These are phyloP conservation scores for Xylariaceae sp. DNA, from an alignment of 2,329 filamentous ascomycete species.

Conservation along the genomic window DNA sequence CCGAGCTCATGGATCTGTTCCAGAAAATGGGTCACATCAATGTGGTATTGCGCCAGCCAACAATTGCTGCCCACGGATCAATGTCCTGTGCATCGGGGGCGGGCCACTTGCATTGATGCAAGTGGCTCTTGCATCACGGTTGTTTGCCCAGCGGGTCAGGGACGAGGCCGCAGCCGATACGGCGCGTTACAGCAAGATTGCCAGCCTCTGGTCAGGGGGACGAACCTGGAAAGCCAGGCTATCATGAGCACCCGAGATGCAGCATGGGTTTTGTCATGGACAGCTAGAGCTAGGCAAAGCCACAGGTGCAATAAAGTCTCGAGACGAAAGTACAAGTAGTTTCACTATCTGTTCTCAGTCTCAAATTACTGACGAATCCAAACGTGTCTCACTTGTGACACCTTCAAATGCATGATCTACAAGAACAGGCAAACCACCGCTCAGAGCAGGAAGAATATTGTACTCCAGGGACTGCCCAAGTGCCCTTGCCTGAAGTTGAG, in stretches of 20 bases:
- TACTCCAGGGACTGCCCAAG: neutral
- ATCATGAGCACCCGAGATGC: neutral
- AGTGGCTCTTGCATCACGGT: constrained; percentile 18
- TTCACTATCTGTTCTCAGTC: too few species aligned
- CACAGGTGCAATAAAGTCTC: too few species aligned
- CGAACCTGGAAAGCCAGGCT: constrained; percentile 9
- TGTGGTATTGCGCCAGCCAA: constrained; percentile 20
- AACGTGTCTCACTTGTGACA: neutral
- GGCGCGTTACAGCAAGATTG: constrained; percentile 23
- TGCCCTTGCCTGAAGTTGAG: neutral
- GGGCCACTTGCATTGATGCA: constrained; percentile 26
- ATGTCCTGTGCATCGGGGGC: constrained; percentile 28
- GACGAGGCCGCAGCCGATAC: constrained; percentile 28
- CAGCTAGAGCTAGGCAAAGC: too few species aligned
- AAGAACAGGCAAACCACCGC: neutral
- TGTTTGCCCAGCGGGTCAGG: constrained; percentile 30
- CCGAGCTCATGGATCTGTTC: constrained; percentile 21
- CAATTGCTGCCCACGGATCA: constrained; percentile 1
- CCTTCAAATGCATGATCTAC: neutral
- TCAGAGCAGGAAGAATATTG: neutral
- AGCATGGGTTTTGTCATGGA: neutral
- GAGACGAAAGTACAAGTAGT: too few species aligned
- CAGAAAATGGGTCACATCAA: constrained; percentile 13
- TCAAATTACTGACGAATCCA: neutral
- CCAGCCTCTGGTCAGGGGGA: constrained; percentile 8